phyloP scores from a whole-genome alignment of 257 asterid species.

The Hygrophila difformis region DNA sequence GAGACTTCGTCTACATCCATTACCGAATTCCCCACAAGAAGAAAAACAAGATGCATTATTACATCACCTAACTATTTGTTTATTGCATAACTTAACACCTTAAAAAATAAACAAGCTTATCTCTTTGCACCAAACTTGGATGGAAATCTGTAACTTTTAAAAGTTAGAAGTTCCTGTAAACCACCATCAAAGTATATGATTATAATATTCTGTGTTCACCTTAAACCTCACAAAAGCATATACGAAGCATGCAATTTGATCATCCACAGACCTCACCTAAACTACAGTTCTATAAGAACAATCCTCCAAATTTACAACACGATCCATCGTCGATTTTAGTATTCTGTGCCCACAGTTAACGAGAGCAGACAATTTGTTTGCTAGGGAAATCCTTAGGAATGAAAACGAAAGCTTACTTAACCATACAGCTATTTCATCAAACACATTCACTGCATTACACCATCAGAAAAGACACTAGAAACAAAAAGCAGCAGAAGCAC shows the following conservation, averaged over 20 bases:
- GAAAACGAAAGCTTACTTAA: neutral
- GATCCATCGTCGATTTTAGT: conserved; percentile 3
- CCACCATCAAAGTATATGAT: conserved; percentile 28
- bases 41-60: too few relatives aligned
- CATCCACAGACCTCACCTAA: conserved; percentile 5
- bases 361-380: neutral
- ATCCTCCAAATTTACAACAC: too few relatives aligned
- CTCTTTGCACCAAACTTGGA: conserved; percentile 46
- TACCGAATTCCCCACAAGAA: too few relatives aligned
- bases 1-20: conserved; percentile 31
- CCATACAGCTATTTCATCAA: conserved; percentile 14
- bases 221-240: too few relatives aligned
- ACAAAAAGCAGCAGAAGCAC: conserved; percentile 9
- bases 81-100: neutral
- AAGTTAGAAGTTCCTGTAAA: conserved; percentile 37
- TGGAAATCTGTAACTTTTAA: conserved; percentile 43
- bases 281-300: conserved; percentile 1
- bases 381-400: too few relatives aligned
- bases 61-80: too few relatives aligned
- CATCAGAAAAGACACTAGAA: neutral
- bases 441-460: conserved; percentile 9
- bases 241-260: conserved; percentile 1
- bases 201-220: too few relatives aligned
- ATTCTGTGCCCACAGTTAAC: neutral
- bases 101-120: conserved; percentile 35